Base-by-base conservation (phyloP, 2,329 filamentous ascomycete genomes). In the Cladosporium sp. region DNA sequence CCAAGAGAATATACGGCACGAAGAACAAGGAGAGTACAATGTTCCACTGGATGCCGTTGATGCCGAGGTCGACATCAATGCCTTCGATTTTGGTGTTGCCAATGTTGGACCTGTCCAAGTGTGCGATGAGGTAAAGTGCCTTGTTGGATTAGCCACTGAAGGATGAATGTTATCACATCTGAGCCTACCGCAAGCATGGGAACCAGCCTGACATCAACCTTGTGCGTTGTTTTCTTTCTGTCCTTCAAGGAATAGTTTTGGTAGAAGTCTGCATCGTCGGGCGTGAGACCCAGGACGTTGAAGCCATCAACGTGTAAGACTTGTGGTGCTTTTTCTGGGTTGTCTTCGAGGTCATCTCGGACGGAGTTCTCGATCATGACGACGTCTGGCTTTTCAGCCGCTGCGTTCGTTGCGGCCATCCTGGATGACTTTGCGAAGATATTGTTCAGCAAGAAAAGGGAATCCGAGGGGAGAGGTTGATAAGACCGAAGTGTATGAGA, bases 1-100 rank as follows among this genome's bases (percentile, higher is more conserved):
- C 73, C 50, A 76, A 71, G 1, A 73, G 53, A 7, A 74, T 71
- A 52, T 76, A 76, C 0, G 72, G 71, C 11, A 74, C 67, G 57
- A 73, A 74, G 62, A 74, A 51, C 8, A 48, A 16, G 3, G 43
- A 48, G 7, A 52, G 38, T 13, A 48, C 29, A 7, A 48, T 43
- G n/a, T 52, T 52, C 35, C 32, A 52, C 19, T 52, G 43, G 11
- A 42, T 36, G 29, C 38, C 50, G 30, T 18, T 38, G 22, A 48
- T 42, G 18, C 38, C 50, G 11, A 52, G 50, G n/a, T 40, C 35
- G 7, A 27, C 25, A 18, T 52, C 43, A 19, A 48, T 35, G 5
- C 50, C 36, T 40, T 45, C 40, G 35, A 52, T 38, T 27, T 48
- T 50, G 9, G 48, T 38, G 19, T 50, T 50, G 8, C 48, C 48